Percentiles rank a stretch among this genome's conserved stretches.
Evolutionary conservation across 208 protist genomes (phyloP).

Genomic region (Leptomonas seymouri): DNA sequence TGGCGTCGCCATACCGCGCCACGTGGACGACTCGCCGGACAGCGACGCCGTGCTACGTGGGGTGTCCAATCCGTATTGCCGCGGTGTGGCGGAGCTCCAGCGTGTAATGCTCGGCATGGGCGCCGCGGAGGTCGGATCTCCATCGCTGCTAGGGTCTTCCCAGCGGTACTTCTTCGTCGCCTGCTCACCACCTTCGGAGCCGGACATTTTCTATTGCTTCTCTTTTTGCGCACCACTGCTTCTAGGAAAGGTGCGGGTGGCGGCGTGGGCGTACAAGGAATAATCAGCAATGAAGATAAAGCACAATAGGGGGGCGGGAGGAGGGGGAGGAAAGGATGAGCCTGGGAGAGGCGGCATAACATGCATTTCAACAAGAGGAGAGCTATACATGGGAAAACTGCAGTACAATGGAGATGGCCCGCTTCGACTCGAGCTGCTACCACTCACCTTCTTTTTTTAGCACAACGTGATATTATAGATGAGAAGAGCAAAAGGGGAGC

Average conservation of each 20-base stretch:
- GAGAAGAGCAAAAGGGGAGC: too few relatives aligned
- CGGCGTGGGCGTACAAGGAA: neutral
- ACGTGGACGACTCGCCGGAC: conserved; percentile 51
- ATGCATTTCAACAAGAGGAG: too few relatives aligned
- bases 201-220: neutral
- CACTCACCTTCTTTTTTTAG: too few relatives aligned
- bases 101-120: conserved; percentile 50
- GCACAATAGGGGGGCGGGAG: neutral
- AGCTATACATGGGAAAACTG: too few relatives aligned
- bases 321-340: neutral
- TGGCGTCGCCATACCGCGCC: conserved; percentile 76
- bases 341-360: neutral
- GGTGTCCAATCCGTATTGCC: conserved; percentile 70
- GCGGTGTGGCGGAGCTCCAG: conserved; percentile 79
- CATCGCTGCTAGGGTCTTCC: conserved; percentile 41
- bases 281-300: neutral
- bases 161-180: conserved; percentile 69
- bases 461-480: too few relatives aligned
- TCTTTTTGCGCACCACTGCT: neutral
- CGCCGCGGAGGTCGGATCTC: conserved; percentile 12
- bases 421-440: too few relatives aligned
- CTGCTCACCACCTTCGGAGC: conserved; percentile 26
- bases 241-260: neutral
- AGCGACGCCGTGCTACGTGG: conserved; percentile 46
- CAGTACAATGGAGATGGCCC: too few relatives aligned